phyloP scores from a whole-genome alignment of 2,329 filamentous ascomycete genomes.

The Fusarium sp. region DNA sequence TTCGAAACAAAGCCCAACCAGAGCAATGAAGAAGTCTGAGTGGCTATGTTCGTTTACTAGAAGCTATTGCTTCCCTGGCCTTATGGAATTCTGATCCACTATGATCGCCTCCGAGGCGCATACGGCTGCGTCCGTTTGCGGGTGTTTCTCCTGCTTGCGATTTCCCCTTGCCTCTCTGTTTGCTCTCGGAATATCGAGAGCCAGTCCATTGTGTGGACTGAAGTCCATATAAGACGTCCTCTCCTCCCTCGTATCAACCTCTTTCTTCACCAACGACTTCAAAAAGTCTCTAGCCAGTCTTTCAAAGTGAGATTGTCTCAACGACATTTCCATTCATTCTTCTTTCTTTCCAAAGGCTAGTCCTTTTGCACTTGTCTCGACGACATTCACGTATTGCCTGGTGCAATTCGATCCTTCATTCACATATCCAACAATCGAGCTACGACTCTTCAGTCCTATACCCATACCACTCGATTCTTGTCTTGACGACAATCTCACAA shows the following conservation, averaged over 20 bases:
- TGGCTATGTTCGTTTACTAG: slow-evolving; percentile 35
- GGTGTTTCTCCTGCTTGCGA: slow-evolving; percentile 24
- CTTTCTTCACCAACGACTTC: slow-evolving; percentile 43
- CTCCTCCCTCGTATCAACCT: slow-evolving; percentile 24
- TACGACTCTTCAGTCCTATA: slow-evolving; percentile 41
- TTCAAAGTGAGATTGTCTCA: slow-evolving; percentile 48
- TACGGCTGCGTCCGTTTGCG: slow-evolving; percentile 40
- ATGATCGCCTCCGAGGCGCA: slow-evolving; percentile 35
- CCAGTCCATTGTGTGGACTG: slow-evolving; percentile 37
- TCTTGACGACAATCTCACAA: slow-evolving; percentile 47
- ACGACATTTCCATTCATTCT: slow-evolving; percentile 48
- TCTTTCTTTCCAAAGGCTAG: slow-evolving; percentile 46
- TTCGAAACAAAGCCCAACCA: slow-evolving; percentile 53
- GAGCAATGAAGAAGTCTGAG: slow-evolving; percentile 39
- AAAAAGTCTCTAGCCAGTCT: slow-evolving; percentile 47
- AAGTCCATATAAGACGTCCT: slow-evolving; percentile 45
- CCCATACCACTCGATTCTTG: slow-evolving; percentile 44
- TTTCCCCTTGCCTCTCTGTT: slow-evolving; percentile 30
- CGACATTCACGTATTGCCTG: slow-evolving; percentile 45
- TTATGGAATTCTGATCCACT: slow-evolving; percentile 31
- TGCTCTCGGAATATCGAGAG: slow-evolving; percentile 18
- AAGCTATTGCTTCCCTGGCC: slow-evolving; percentile 50
- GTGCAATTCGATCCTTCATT: slow-evolving; percentile 47
- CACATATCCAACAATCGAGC: slow-evolving; percentile 34
- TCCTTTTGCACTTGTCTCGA: slow-evolving; percentile 43